Evolutionary conservation across 768 basidiomycete species (phyloP), one percentile per base, ranked within the genome.

Genomic region (Tylopilus sp.): DNA sequence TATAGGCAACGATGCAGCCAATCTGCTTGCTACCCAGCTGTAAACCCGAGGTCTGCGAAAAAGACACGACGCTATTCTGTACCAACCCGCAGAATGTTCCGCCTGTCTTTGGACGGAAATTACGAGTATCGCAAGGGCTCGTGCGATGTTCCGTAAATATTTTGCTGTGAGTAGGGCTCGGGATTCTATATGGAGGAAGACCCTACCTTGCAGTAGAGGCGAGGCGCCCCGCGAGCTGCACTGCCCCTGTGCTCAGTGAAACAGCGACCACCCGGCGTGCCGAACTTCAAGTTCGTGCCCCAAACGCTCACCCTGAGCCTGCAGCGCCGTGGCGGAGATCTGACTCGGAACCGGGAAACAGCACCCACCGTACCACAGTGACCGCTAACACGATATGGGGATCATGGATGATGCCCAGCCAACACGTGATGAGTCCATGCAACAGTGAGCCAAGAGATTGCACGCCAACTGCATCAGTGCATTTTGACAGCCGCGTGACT

Each of bases 271-370:
- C 24, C 49, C 41, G 22, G 44, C 17, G 30, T 42, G 47, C 44
- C 36, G 52, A 41, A 46, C 43, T 31, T 49, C 48, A 41, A 46
- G 38, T 31, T 49, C 48, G 42, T 45, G 38, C 53, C 50, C 53
- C 36, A 45, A 54, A 50, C 31, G 42, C 56, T 51, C 30, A 29
- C 30, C 34, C 37, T 31, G 22, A 54, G 33, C 43, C 48, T 48
- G 48, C 40, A 54, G 45, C 46, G 29, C 37, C 44, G 29, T 60
- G 29, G 45, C 43, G 31, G 54, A 49, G 54, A 56, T 57, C 55
- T 50, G 59, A 22, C 52, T 66, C 66, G 64, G 66, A 56, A 50
- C 65, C 61, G 66, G 53, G 55, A 30, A 42, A 52, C 50, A 51
- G 6, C 16, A 19, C 40, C n/a, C 52, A 42, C 26, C 24, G 6